Percentiles rank a stretch among this genome's conserved stretches.
Conservation (phyloP, 805 yeast species). For the Debaryomyces hansenii region DNA sequence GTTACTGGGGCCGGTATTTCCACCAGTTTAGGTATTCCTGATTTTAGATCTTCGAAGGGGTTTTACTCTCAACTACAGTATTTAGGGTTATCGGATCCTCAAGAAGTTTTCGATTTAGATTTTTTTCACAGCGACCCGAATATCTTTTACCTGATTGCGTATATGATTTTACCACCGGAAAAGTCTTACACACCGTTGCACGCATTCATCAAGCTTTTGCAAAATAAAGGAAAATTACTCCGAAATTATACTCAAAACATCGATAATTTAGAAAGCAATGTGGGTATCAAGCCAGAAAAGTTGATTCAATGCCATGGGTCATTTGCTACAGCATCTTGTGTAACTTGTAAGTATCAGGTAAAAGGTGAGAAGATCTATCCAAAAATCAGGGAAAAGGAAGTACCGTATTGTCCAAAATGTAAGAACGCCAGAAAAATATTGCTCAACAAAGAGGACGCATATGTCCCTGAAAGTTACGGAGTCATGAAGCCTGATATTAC, state of each 20-base stretch:
- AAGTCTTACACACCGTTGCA: conserved; percentile 38
- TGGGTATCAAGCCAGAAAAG: conserved; percentile 52
- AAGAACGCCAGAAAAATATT: conserved; percentile 16
- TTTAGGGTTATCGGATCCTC: conserved; percentile 43
- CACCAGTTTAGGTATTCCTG: conserved; percentile 46
- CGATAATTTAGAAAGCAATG: conserved; percentile 47
- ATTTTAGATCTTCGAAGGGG: conserved; percentile 54
- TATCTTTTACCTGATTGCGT: conserved; percentile 43
- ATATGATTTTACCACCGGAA: conserved; percentile 44
- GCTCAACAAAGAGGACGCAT: conserved; percentile 24
- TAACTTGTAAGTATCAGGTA: conserved; percentile 66
- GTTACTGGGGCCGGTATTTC: conserved; percentile 49
- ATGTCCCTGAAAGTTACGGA: conserved; percentile 28
- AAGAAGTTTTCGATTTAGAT: conserved; percentile 43
- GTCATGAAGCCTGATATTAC: conserved; percentile 92
- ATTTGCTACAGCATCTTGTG: conserved; percentile 68
- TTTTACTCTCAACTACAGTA: conserved; percentile 57
- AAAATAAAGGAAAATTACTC: conserved; percentile 35
- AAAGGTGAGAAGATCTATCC: conserved; percentile 49
- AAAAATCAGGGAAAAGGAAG: conserved; percentile 45
- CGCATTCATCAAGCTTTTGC: conserved; percentile 36
- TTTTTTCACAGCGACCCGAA: conserved; percentile 38
- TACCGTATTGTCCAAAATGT: conserved; percentile 56
- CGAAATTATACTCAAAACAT: conserved; percentile 47
- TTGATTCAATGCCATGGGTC: conserved; percentile 86